Conservation (phyloP, 306 rosid species). For the Lathyrus oleraceus region DNA sequence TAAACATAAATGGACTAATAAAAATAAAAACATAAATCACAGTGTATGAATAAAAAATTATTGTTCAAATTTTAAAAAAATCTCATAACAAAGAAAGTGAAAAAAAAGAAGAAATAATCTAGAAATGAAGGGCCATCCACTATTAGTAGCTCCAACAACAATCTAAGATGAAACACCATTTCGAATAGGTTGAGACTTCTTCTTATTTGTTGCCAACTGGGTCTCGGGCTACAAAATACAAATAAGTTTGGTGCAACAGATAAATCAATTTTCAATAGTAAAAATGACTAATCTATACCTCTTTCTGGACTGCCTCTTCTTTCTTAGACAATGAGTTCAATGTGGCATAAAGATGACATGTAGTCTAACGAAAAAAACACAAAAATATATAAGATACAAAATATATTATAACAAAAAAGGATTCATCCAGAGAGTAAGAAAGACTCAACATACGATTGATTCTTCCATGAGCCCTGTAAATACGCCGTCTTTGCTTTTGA, state of each 20-base stretch:
- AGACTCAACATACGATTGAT: conserved; percentile 63
- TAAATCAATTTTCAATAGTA: neutral
- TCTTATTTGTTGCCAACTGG: conserved; percentile 79
- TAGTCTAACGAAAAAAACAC: conserved; percentile 54
- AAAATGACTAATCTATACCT: conserved; percentile 48
- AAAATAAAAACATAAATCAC: conserved; percentile 36
- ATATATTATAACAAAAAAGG: neutral
- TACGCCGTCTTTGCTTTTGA: conserved; percentile 83
- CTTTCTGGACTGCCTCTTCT: conserved; percentile 88
- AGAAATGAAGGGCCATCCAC: neutral
- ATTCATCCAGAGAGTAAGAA: no score
- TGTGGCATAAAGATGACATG: conserved; percentile 98
- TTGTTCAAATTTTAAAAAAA: conserved; percentile 33
- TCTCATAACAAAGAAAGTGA: conserved; percentile 32
- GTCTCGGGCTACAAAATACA: conserved; percentile 61
- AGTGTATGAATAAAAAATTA: conserved; percentile 27
- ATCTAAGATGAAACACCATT: no score
- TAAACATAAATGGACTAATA: no score
- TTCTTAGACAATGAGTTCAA: conserved; percentile 83
- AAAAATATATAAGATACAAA: neutral
- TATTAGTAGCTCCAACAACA: no score
- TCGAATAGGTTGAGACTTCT: conserved; percentile 62
- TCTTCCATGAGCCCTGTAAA: conserved; percentile 93
- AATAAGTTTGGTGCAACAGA: neutral
- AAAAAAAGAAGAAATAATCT: conserved; percentile 46